Percentiles rank a stretch among this genome's conserved stretches.
These are phyloP conservation scores for Blastobotrys indianensis DNA, from an alignment of 1,139 yeast species.

Conservation along the genomic window DNA sequence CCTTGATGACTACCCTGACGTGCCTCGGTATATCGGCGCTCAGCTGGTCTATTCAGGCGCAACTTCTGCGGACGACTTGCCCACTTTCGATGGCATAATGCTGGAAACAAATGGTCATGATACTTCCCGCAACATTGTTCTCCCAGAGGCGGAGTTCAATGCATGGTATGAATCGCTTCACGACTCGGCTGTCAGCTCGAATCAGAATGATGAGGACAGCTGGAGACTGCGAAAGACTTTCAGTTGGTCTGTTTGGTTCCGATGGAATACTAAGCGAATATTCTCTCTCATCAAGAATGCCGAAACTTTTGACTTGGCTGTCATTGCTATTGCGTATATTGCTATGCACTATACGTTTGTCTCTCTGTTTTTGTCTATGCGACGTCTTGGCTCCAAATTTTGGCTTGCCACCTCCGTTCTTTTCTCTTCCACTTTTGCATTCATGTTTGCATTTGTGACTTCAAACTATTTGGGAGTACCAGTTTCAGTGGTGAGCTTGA, in stretches of 20 bases:
- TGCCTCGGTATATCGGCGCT: conserved; percentile 39
- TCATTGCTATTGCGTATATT: conserved; percentile 74
- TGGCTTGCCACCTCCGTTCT: conserved; percentile 86
- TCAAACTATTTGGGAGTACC: conserved; percentile 41
- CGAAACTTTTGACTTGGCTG: conserved; percentile 77
- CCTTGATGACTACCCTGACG: conserved; percentile 32
- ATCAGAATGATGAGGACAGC: conserved; percentile 44
- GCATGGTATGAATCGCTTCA: conserved; percentile 32
- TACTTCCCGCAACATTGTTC: conserved; percentile 36
- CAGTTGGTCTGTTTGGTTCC: conserved; percentile 58
- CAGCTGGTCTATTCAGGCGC: conserved; percentile 48
- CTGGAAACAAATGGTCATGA: conserved; percentile 2
- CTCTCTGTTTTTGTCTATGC: conserved; percentile 77
- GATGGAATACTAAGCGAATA: conserved; percentile 42
- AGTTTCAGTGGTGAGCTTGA: conserved; percentile 68
- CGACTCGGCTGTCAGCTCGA: neutral
- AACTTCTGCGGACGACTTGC: conserved; percentile 8
- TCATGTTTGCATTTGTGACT: conserved; percentile 73
- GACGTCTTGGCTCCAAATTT: conserved; percentile 70
- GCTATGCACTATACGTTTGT: conserved; percentile 88
- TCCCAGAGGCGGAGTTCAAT: conserved; percentile 36
- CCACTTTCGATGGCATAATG: conserved; percentile 10
- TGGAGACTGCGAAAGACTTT: conserved; percentile 60
- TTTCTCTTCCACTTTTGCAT: conserved; percentile 78
- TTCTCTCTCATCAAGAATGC: conserved; percentile 61